Conservation (phyloP, 2,329 filamentous ascomycete genomes). For the Elsinoe australis region DNA sequence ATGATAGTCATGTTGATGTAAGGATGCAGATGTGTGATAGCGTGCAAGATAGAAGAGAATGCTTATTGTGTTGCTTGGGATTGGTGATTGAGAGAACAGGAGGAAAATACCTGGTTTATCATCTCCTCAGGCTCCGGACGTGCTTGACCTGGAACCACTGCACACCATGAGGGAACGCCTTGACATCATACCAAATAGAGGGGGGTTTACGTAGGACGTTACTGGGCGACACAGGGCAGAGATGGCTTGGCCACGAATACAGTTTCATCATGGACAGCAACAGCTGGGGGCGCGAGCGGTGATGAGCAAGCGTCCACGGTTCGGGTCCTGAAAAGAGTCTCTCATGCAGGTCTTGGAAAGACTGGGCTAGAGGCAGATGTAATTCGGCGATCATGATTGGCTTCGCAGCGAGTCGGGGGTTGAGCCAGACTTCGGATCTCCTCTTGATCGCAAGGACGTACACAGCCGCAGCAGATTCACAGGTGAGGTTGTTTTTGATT, state of each 20-base stretch:
- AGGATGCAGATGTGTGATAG: neutral
- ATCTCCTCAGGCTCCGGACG: slow-evolving; percentile 1
- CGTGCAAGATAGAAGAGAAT: neutral
- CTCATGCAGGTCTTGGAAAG: slow-evolving; percentile 5
- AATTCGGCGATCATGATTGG: slow-evolving; percentile 5
- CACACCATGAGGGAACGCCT: slow-evolving; percentile 3
- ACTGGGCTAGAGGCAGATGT: slow-evolving; percentile 1
- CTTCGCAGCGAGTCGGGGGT: neutral
- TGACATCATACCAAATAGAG: slow-evolving; percentile 12
- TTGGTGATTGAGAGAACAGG: neutral
- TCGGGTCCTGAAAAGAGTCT: neutral
- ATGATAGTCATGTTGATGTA: neutral
- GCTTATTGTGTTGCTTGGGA: neutral
- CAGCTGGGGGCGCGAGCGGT: neutral
- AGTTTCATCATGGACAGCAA: slow-evolving; percentile 3
- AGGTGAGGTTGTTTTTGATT: neutral
- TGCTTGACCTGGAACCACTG: neutral
- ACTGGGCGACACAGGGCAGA: slow-evolving; percentile 7
- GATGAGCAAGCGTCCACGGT: neutral
- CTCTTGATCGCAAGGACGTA: slow-evolving; percentile 6
- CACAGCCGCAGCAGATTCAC: slow-evolving; percentile 2
- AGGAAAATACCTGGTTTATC: neutral
- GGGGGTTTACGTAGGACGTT: slow-evolving; percentile 10
- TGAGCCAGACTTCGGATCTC: slow-evolving; percentile 1
- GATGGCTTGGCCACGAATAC: slow-evolving; percentile 5